phyloP scores from a whole-genome alignment of 2,329 filamentous ascomycete genomes.

The Xylaria sp. region DNA sequence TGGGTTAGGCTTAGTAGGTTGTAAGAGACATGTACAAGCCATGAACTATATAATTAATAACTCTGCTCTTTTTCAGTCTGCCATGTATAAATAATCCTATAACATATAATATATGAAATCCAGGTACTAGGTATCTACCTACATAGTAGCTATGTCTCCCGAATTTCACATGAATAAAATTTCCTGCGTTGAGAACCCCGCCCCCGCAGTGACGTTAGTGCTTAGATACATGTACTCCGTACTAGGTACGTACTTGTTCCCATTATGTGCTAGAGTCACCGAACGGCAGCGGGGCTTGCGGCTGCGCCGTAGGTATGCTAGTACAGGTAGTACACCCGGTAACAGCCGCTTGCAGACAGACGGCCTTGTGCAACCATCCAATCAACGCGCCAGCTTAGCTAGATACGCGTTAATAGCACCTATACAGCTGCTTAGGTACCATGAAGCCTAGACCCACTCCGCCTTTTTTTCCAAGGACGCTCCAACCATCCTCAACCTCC shows the following conservation, averaged over 20 bases:
- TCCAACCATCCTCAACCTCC: slow-evolving; percentile 8
- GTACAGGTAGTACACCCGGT: not conserved
- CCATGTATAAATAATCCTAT: not conserved
- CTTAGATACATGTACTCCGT: too few species aligned
- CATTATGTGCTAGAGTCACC: not conserved
- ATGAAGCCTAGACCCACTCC: slow-evolving; percentile 5
- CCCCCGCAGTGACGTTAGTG: slow-evolving; percentile 35
- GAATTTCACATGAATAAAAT: not conserved
- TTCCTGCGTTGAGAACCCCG: slow-evolving; percentile 28
- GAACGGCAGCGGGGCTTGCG: slow-evolving; percentile 2
- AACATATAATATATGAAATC: not conserved
- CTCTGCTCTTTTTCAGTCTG: not conserved
- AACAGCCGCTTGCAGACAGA: not conserved
- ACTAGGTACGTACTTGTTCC: not conserved
- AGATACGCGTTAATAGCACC: slow-evolving; percentile 21
- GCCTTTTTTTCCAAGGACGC: slow-evolving; percentile 11
- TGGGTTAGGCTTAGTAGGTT: not conserved
- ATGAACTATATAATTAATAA: not conserved
- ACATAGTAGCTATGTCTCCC: not conserved
- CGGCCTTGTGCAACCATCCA: not conserved
- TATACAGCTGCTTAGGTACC: not conserved
- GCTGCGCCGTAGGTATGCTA: not conserved
- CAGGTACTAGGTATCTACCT: too few species aligned
- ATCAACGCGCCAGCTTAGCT: slow-evolving; percentile 23
- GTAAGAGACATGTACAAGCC: not conserved